phyloP scores from a whole-genome alignment of 1,284 basidiomycete species.

The Sanghuangporus baumii region DNA sequence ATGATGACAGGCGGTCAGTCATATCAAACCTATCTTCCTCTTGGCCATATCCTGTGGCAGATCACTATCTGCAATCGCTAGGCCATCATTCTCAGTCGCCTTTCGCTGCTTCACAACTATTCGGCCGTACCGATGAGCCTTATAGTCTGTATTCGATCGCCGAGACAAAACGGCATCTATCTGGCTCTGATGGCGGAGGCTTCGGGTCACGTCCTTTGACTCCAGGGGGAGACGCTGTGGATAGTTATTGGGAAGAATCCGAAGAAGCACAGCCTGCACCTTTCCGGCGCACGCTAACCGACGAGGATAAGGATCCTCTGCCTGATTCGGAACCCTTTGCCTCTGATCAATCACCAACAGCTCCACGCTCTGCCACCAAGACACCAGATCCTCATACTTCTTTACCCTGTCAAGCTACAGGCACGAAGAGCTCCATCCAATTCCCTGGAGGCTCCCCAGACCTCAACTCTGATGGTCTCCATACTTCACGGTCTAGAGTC shows the following conservation, averaged over 20 bases:
- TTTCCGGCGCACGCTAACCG: slow-evolving; percentile 73
- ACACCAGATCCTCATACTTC: slow-evolving; percentile 50
- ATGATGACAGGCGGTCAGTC: slow-evolving; percentile 75
- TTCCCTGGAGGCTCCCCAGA: slow-evolving; percentile 76
- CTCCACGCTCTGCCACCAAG: slow-evolving; percentile 35
- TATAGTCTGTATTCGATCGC: slow-evolving; percentile 77
- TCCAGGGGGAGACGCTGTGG: slow-evolving; percentile 38
- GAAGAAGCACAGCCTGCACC: slow-evolving; percentile 63
- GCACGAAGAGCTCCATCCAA: slow-evolving; percentile 64
- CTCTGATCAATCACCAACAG: slow-evolving; percentile 41
- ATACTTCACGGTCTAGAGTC: slow-evolving; percentile 49
- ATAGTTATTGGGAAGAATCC: slow-evolving; percentile 41
- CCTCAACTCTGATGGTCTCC: slow-evolving; percentile 52
- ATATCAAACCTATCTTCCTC: slow-evolving; percentile 57
- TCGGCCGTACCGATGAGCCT: slow-evolving; percentile 68
- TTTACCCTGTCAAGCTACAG: slow-evolving; percentile 43
- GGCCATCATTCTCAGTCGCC: slow-evolving; percentile 71
- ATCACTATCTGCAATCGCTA: slow-evolving; percentile 40
- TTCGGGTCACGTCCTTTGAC: slow-evolving; percentile 48
- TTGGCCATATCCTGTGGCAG: slow-evolving; percentile 56
- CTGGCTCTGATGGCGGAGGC: slow-evolving; percentile 49
- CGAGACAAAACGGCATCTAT: slow-evolving; percentile 53
- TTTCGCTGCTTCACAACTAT: slow-evolving; percentile 83
- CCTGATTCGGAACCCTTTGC: slow-evolving; percentile 37
- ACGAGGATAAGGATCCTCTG: slow-evolving; percentile 65